phyloP scores from a whole-genome alignment of 1,284 basidiomycete genomes.

The Ceratobasidium sp. region DNA sequence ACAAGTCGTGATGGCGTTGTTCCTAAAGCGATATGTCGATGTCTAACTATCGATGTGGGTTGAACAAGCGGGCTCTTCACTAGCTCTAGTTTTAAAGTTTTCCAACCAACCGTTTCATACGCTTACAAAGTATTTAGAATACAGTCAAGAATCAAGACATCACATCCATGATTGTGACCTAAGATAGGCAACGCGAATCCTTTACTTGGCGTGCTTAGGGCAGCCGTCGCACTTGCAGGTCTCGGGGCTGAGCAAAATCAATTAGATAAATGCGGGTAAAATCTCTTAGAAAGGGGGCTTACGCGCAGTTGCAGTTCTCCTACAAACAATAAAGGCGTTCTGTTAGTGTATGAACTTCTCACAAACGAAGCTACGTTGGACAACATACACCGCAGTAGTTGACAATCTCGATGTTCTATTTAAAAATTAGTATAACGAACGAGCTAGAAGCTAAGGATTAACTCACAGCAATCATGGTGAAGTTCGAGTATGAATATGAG shows the following conservation, averaged over 20 bases:
- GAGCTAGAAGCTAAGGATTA: no score
- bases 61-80: no score
- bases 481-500: slow-evolving; percentile 3
- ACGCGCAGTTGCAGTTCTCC: slow-evolving; percentile 37
- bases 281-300: background rate
- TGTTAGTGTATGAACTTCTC: background rate
- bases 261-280: background rate
- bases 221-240: slow-evolving; percentile 31
- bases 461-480: slow-evolving; percentile 35
- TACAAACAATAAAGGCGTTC: background rate
- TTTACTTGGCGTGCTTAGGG: background rate
- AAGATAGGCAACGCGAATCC: background rate
- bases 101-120: slow-evolving; percentile 36
- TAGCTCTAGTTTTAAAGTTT: slow-evolving; percentile 10
- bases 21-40: no score
- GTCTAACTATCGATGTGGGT: no score
- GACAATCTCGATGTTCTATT: slow-evolving; percentile 37
- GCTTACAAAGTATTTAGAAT: slow-evolving; percentile 32
- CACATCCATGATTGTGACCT: background rate
- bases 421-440: background rate
- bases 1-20: no score
- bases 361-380: background rate
- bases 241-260: background rate
- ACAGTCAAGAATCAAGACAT: slow-evolving; percentile 6
- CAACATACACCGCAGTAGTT: slow-evolving; percentile 42